These are phyloP conservation scores for Filobasidium floriforme DNA, from an alignment of 768 basidiomycete species.

Conservation along the genomic window DNA sequence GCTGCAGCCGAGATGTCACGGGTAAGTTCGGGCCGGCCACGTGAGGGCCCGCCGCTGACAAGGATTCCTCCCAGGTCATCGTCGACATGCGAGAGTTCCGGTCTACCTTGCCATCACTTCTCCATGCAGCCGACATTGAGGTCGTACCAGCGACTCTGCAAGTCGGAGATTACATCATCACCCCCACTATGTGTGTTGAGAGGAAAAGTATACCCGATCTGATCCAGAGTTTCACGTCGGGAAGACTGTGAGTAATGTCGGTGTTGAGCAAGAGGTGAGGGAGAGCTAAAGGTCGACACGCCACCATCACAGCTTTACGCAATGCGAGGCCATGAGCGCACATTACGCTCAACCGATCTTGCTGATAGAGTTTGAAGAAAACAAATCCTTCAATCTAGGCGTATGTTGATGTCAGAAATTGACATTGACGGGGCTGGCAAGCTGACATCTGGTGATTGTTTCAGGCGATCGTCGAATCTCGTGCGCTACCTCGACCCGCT, in stretches of 20 bases:
- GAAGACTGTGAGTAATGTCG: slow-evolving; percentile 66
- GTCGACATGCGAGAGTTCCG: slow-evolving; percentile 97
- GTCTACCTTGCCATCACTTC: slow-evolving; percentile 77
- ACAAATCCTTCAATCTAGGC: slow-evolving; percentile 86
- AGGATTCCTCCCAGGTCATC: slow-evolving; percentile 57
- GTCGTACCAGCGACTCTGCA: slow-evolving; percentile 87
- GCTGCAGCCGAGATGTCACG: slow-evolving; percentile 58
- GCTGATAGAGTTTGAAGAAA: slow-evolving; percentile 94
- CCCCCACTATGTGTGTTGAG: slow-evolving; percentile 92
- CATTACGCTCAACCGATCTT: slow-evolving; percentile 91
- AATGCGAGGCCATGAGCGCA: slow-evolving; percentile 93
- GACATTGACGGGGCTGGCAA: too few species aligned
- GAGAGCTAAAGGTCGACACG: not conserved
- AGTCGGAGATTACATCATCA: slow-evolving; percentile 91
- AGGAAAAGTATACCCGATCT: slow-evolving; percentile 89
- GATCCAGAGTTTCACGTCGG: slow-evolving; percentile 86
- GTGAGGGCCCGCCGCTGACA: not conserved
- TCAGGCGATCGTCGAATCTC: slow-evolving; percentile 40
- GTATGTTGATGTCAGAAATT: slow-evolving; percentile 46
- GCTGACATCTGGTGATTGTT: slow-evolving; percentile 15
- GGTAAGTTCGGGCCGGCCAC: too few species aligned
- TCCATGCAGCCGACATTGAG: slow-evolving; percentile 71
- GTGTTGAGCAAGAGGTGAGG: not conserved
- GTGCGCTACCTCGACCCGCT: slow-evolving; percentile 20
- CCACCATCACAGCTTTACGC: slow-evolving; percentile 65